Conservation (phyloP, 371 early-diverging fungal species). For the Vairimorpha necatrix region DNA sequence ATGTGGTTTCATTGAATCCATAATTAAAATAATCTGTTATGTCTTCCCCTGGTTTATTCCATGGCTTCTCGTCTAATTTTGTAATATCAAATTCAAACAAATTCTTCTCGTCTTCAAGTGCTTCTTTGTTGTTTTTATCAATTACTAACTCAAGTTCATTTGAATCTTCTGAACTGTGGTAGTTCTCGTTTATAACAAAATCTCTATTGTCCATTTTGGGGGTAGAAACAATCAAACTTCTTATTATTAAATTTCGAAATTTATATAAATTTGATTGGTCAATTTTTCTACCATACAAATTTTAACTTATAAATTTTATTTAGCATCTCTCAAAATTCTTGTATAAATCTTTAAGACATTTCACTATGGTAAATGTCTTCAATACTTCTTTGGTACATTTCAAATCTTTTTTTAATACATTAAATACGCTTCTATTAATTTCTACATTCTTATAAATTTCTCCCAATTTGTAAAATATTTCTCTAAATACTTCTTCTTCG, state of each 20-base stretch:
- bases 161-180: conserved; percentile 16
- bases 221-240: not conserved
- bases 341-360: conserved; percentile 37
- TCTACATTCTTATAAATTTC: conserved; percentile 1
- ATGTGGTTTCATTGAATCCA: conserved; percentile 85
- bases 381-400: conserved; percentile 31
- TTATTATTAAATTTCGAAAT: not conserved
- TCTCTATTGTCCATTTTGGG: conserved; percentile 14
- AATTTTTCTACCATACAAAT: not conserved
- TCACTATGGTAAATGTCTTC: conserved; percentile 19
- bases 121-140: conserved; percentile 38
- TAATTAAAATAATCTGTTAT: conserved; percentile 96
- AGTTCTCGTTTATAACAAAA: conserved; percentile 25
- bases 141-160: conserved; percentile 47
- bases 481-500: conserved; percentile 26
- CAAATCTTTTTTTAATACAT: conserved; percentile 21
- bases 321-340: conserved; percentile 45
- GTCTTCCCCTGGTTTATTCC: conserved; percentile 91
- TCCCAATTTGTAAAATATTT: not conserved
- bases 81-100: conserved; percentile 79
- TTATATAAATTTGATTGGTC: no score
- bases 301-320: not conserved
- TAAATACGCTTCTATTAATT: conserved; percentile 19
- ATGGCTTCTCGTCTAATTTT: conserved; percentile 81
- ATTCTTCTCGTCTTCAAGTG: conserved; percentile 30